Percentiles rank a stretch among this genome's conserved stretches.
Conservation (phyloP, 148 eudicot genomes). For the Camellia japonica region DNA sequence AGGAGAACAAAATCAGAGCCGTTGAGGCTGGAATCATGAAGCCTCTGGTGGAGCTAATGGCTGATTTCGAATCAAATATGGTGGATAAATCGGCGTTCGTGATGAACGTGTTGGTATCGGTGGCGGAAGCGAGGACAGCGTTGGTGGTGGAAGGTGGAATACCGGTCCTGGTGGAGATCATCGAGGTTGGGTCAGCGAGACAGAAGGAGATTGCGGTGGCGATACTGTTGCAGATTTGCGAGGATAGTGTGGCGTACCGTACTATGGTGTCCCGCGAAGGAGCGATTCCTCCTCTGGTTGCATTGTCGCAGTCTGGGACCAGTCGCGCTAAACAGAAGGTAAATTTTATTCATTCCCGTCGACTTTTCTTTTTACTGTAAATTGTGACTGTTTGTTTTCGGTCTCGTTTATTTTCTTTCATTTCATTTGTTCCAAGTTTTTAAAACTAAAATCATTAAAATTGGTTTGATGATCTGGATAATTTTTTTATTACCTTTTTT, state of each 20-base stretch:
- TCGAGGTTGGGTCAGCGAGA: conserved; percentile 71
- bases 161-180: conserved; percentile 79
- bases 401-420: no score
- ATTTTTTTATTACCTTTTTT: no score
- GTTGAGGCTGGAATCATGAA: conserved; percentile 75
- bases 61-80: conserved; percentile 81
- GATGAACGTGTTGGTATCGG: conserved; percentile 42
- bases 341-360: neutral
- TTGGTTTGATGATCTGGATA: neutral
- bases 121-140: conserved; percentile 55
- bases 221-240: conserved; percentile 61
- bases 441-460: neutral
- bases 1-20: conserved; percentile 72
- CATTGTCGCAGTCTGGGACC: conserved; percentile 77
- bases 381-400: no score
- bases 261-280: conserved; percentile 94
- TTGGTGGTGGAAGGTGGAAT: conserved; percentile 83
- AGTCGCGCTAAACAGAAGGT: conserved; percentile 86
- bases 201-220: conserved; percentile 87
- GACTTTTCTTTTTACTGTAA: neutral
- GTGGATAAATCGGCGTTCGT: conserved; percentile 89
- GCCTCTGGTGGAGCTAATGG: conserved; percentile 76
- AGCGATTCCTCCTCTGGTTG: conserved; percentile 89
- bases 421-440: neutral
- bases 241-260: conserved; percentile 57